Conservation (phyloP, 179 eudicot genomes). For the Heliamphora pulchella region DNA sequence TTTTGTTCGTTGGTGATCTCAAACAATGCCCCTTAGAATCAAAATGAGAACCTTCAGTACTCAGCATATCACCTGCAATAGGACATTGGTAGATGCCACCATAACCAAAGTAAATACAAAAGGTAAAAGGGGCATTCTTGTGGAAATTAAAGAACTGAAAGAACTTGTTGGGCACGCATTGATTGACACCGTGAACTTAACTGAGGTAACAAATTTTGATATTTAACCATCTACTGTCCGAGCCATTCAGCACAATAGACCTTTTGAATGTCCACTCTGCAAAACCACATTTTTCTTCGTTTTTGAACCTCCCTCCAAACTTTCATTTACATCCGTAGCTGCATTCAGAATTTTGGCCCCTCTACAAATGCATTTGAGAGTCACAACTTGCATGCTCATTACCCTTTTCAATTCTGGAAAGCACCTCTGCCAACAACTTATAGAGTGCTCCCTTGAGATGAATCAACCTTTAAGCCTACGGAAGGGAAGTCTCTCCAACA, state of each 20-base stretch:
- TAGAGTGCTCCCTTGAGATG: not conserved
- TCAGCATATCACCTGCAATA: not conserved
- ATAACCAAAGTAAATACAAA: not conserved
- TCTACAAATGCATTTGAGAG: conserved; percentile 6
- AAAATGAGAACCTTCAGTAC: not conserved
- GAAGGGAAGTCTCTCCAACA: not conserved
- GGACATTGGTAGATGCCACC: not conserved
- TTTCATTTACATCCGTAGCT: not conserved
- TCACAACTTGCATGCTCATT: not conserved
- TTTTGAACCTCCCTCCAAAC: not conserved
- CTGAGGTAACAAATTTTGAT: not conserved
- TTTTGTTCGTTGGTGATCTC: no score
- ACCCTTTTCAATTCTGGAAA: not conserved
- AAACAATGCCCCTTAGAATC: no score
- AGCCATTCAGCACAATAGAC: no score
- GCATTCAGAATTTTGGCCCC: not conserved
- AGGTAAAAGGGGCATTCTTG: not conserved
- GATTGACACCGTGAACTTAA: not conserved
- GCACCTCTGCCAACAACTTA: no score
- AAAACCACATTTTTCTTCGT: not conserved
- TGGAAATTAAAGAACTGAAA: not conserved
- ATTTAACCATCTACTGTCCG: not conserved
- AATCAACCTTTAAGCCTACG: not conserved
- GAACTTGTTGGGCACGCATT: not conserved
- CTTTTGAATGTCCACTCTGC: not conserved